phyloP scores from a whole-genome alignment of 164 flowering plant genomes.

The Chimonanthus salicifolius region DNA sequence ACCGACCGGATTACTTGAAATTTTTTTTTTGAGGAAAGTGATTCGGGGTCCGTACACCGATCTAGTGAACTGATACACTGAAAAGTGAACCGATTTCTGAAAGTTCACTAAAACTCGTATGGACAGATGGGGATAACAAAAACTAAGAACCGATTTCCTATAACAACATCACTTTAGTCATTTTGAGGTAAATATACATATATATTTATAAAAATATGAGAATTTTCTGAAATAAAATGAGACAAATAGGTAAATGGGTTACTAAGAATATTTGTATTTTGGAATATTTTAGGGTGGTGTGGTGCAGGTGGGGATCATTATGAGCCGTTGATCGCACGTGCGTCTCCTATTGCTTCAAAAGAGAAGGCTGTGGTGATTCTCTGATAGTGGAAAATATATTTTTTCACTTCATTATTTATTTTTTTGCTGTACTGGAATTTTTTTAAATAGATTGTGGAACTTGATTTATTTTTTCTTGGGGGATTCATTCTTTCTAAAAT shows the following conservation, averaged over 20 bases:
- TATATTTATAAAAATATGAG: neutral
- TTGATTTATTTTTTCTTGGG: neutral
- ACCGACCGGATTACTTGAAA: too few species aligned
- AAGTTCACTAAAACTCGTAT: too few species aligned
- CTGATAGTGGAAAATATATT: constrained; percentile 14
- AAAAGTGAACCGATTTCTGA: too few species aligned
- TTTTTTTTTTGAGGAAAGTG: too few species aligned
- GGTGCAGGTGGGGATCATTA: constrained; percentile 89
- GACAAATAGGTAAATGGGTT: neutral
- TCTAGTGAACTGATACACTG: too few species aligned
- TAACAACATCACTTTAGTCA: too few species aligned
- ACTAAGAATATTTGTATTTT: neutral
- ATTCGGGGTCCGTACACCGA: too few species aligned
- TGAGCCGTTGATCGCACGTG: constrained; percentile 73
- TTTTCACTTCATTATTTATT: neutral
- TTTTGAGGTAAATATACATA: too few species aligned
- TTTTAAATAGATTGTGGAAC: neutral
- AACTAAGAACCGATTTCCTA: too few species aligned
- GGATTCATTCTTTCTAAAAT: neutral
- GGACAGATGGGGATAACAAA: too few species aligned
- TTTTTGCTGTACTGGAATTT: neutral
- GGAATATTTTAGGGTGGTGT: constrained; percentile 60
- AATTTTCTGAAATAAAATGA: neutral
- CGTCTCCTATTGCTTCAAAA: constrained; percentile 35
- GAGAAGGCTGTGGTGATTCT: constrained; percentile 71